These are phyloP conservation scores for Botrytis porri DNA, from an alignment of 2,329 filamentous ascomycete species.

Conservation along the genomic window DNA sequence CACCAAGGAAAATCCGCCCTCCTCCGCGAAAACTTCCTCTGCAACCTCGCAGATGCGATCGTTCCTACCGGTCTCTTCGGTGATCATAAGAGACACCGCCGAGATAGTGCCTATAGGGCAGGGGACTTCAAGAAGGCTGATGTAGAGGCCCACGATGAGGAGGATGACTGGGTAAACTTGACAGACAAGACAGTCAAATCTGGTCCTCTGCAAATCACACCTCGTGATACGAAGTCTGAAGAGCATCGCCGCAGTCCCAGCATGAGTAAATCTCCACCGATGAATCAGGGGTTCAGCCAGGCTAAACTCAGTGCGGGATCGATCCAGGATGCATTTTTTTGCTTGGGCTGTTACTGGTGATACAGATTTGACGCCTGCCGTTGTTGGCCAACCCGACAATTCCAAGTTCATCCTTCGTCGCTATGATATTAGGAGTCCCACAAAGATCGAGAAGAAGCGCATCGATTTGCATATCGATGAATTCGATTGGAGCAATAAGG, in stretches of 20 bases:
- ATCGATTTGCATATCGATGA: not conserved
- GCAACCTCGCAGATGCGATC: not conserved
- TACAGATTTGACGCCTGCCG: not conserved
- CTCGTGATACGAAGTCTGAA: not conserved
- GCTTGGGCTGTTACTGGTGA: not conserved
- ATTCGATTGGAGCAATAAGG: not conserved
- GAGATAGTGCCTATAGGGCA: not conserved
- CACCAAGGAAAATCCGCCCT: slow-evolving; percentile 10
- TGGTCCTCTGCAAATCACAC: not conserved
- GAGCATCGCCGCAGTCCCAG: not conserved
- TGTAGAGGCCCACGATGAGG: not conserved
- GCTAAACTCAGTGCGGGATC: not conserved
- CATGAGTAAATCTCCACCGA: fast-evolving
- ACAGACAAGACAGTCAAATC: not conserved
- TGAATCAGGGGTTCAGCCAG: not conserved
- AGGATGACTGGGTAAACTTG: slow-evolving; percentile 5
- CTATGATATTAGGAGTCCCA: not conserved
- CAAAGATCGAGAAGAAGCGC: not conserved
- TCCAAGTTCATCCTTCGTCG: not conserved
- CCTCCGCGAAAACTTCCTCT: not conserved
- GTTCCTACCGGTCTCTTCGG: not conserved
- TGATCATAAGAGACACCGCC: not conserved
- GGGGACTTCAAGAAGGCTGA: not conserved
- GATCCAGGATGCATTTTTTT: not conserved
- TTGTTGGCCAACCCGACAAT: not conserved